A percentile compares a stretch with the other conserved stretches of the same genome.
phyloP scores from a whole-genome alignment of 108 stramenopile genomes.

The Pseudonitzschia multistriata region DNA sequence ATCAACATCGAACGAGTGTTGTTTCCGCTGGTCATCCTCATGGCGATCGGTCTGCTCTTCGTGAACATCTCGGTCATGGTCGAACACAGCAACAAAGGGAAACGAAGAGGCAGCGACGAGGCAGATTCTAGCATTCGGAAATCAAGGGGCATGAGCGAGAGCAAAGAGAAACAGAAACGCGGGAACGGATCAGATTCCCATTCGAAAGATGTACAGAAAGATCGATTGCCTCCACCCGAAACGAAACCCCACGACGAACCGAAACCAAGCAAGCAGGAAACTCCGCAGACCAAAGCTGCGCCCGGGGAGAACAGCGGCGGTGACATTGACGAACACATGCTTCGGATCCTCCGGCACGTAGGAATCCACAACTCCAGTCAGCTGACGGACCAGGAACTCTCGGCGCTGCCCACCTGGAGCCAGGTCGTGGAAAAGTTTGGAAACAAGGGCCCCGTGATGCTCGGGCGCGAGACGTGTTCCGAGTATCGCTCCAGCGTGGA shows the following conservation, averaged over 20 bases:
- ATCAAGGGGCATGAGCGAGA: background rate
- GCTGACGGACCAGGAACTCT: background rate
- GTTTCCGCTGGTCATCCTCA: background rate
- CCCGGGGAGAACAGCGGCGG: background rate
- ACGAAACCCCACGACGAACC: too few species aligned
- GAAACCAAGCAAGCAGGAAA: too few species aligned
- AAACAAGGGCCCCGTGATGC: constrained; percentile 31
- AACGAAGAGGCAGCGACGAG: background rate
- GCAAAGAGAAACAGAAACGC: background rate
- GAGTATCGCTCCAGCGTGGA: constrained; percentile 37
- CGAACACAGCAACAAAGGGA: background rate
- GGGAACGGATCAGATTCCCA: background rate
- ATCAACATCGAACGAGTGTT: background rate
- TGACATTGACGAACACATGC: constrained; percentile 1
- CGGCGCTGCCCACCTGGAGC: constrained; percentile 34
- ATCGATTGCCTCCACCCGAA: too few species aligned
- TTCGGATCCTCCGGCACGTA: background rate
- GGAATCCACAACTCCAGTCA: background rate
- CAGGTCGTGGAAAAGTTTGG: constrained; percentile 56
- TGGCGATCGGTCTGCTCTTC: background rate
- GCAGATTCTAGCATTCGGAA: background rate
- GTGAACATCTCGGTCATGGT: background rate
- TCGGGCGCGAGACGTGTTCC: constrained; percentile 60
- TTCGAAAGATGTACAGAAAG: too few species aligned
- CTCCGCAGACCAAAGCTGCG: background rate